Evolutionary conservation across 2,329 filamentous ascomycete species (phyloP).

Genomic region (Erysiphe pulchra): DNA sequence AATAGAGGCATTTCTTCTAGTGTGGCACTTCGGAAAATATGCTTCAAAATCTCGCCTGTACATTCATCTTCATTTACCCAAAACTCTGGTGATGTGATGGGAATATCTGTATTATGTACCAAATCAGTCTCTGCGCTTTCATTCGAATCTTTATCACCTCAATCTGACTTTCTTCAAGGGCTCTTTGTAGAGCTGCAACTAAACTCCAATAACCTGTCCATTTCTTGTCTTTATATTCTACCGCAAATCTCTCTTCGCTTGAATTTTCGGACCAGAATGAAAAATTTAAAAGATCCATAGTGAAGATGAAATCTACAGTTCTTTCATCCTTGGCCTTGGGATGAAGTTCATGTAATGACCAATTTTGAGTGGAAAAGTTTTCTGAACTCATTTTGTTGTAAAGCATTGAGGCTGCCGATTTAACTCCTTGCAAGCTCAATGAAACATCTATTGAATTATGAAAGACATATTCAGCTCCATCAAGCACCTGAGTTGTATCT

Average conservation of each 20-base stretch:
- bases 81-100: conserved; percentile 69
- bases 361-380: conserved; percentile 59
- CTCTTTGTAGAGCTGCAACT: conserved; percentile 65
- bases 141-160: background rate
- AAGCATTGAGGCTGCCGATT: conserved; percentile 57
- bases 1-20: conserved; percentile 72
- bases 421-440: conserved; percentile 59
- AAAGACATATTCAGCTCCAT: conserved; percentile 64
- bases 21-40: conserved; percentile 70
- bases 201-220: conserved; percentile 96
- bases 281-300: conserved; percentile 92
- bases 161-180: conserved; percentile 53
- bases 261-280: conserved; percentile 68
- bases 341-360: conserved; percentile 75
- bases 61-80: conserved; percentile 60
- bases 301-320: conserved; percentile 81
- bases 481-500: conserved; percentile 47
- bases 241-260: conserved; percentile 46
- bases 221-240: conserved; percentile 53
- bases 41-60: conserved; percentile 42
- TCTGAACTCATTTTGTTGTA: conserved; percentile 62
- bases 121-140: conserved; percentile 4
- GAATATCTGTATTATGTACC: conserved; percentile 31
- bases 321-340: conserved; percentile 56
- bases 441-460: conserved; percentile 86